phyloP scores from a whole-genome alignment of 169 alveolate species.

The Plasmodium malariae region DNA sequence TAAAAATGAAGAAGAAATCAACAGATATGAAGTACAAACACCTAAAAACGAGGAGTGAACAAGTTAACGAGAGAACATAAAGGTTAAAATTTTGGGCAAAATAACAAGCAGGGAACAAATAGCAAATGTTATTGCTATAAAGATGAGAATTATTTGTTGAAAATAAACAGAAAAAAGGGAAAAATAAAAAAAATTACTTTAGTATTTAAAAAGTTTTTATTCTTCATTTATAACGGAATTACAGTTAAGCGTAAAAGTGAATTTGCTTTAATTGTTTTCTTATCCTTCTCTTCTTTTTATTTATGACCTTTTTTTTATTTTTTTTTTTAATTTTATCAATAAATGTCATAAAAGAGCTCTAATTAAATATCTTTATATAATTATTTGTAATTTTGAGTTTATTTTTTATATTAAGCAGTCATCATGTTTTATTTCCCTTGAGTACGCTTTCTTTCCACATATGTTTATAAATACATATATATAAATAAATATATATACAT shows the following conservation, averaged over 20 bases:
- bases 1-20: conserved; percentile 18
- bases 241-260: not conserved
- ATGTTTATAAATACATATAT: too few relatives aligned
- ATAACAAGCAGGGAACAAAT: conserved; percentile 3
- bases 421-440: too few relatives aligned
- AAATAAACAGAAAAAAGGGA: not conserved
- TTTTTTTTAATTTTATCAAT: not conserved
- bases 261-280: not conserved
- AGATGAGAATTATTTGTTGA: too few relatives aligned
- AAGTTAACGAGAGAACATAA: not conserved
- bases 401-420: too few relatives aligned
- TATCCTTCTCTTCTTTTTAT: not conserved
- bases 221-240: too few relatives aligned
- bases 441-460: too few relatives aligned
- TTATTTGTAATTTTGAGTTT: too few relatives aligned
- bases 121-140: too few relatives aligned
- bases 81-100: too few relatives aligned
- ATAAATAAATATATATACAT: too few relatives aligned
- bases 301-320: not conserved
- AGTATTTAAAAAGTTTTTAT: too few relatives aligned
- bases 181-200: not conserved
- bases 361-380: not conserved
- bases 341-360: not conserved
- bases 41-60: conserved; percentile 15
- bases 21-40: conserved; percentile 4